These are phyloP conservation scores for Physcomitrellopsis africana DNA, from an alignment of 225 moss, liverwort and hornwort species.

Conservation along the genomic window DNA sequence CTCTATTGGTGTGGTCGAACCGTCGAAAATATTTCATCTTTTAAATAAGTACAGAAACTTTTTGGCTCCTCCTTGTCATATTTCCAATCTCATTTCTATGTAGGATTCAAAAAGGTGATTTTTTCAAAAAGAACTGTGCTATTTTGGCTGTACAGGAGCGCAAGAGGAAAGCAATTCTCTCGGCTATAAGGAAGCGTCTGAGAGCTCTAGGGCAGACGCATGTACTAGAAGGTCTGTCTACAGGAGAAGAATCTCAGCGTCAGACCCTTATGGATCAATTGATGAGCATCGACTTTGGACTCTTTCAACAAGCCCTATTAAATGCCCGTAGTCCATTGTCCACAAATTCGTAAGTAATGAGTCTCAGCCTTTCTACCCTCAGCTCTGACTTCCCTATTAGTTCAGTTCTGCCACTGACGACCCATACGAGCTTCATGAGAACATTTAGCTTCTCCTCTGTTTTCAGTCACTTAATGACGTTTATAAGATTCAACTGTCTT, in stretches of 20 bases:
- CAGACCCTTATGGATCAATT: slow-evolving; percentile 66
- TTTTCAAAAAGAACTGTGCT: background rate
- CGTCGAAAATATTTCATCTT: background rate
- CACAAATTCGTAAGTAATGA: slow-evolving; percentile 45
- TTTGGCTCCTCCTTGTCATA: background rate
- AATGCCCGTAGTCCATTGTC: slow-evolving; percentile 41
- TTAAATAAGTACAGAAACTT: background rate
- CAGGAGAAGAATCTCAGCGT: slow-evolving; percentile 61
- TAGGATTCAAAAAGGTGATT: slow-evolving; percentile 1
- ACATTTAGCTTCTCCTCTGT: background rate
- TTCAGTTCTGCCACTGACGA: background rate
- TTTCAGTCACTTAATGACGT: background rate
- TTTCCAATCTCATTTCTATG: background rate
- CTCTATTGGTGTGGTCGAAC: background rate
- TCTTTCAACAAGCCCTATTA: slow-evolving; percentile 68
- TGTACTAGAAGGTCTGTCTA: slow-evolving; percentile 67
- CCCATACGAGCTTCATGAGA: slow-evolving; percentile 1
- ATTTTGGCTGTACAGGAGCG: slow-evolving; percentile 59
- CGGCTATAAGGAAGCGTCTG: slow-evolving; percentile 72
- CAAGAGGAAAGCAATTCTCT: slow-evolving; percentile 68
- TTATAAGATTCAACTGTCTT: background rate
- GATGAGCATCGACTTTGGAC: slow-evolving; percentile 68
- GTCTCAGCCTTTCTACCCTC: slow-evolving; percentile 4
- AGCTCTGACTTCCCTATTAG: background rate
- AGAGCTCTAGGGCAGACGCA: slow-evolving; percentile 70